These are phyloP conservation scores for Suillus bovinus DNA, from an alignment of 768 basidiomycete genomes.

Conservation along the genomic window DNA sequence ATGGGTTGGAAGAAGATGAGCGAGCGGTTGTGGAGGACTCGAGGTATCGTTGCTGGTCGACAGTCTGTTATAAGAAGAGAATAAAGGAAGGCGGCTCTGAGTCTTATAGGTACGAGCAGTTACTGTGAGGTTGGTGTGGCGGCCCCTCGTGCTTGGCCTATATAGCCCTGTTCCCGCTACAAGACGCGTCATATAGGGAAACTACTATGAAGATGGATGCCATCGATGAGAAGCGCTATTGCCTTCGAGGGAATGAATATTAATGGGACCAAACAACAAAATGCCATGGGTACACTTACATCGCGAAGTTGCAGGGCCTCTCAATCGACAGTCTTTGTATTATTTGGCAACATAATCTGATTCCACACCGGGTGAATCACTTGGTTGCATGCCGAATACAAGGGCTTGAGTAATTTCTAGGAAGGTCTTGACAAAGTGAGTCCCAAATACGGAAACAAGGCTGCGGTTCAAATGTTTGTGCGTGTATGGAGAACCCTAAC, in stretches of 20 bases:
- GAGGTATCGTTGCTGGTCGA: neutral
- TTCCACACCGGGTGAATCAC: neutral
- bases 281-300: slow-evolving; percentile 11
- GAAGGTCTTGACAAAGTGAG: slow-evolving; percentile 21
- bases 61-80: slow-evolving; percentile 4
- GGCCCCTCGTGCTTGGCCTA: neutral
- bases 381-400: slow-evolving; percentile 10
- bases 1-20: neutral
- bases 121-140: neutral
- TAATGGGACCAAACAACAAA: slow-evolving; percentile 10
- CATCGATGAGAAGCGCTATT: neutral
- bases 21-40: neutral
- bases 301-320: neutral
- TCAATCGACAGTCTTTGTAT: slow-evolving; percentile 18
- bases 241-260: slow-evolving; percentile 7
- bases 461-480: slow-evolving; percentile 14
- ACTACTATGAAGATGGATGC: neutral
- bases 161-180: slow-evolving; percentile 5
- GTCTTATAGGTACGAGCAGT: slow-evolving; percentile 16
- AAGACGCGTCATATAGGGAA: slow-evolving; percentile 21
- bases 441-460: slow-evolving; percentile 34
- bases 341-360: neutral
- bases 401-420: slow-evolving; percentile 6
- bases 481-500: slow-evolving; percentile 13
- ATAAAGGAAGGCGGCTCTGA: neutral